A percentile compares a stretch with the other conserved stretches of the same genome.
phyloP scores from a whole-genome alignment of 2,329 filamentous ascomycete genomes.

The Lachnellula subtilissima region DNA sequence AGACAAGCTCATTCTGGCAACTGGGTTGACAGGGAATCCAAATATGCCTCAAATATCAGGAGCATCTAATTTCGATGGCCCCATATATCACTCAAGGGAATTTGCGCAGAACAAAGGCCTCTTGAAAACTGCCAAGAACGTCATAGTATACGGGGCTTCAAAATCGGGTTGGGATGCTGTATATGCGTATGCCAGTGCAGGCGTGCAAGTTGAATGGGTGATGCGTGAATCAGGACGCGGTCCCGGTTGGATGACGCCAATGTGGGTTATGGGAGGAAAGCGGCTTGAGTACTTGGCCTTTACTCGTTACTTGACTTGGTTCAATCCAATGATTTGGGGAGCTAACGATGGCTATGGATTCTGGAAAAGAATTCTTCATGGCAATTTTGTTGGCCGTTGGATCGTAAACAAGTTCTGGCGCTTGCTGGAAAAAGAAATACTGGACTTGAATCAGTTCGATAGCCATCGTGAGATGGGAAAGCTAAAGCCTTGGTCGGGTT shows the following conservation, averaged over 20 bases:
- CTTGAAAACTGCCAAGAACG: slow-evolving; percentile 36
- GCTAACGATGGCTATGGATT: slow-evolving; percentile 54
- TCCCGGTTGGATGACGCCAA: slow-evolving; percentile 53
- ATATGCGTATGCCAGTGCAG: slow-evolving; percentile 52
- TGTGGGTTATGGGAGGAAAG: slow-evolving; percentile 63
- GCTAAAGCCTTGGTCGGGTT: slow-evolving; percentile 47
- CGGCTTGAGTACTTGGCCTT: slow-evolving; percentile 64
- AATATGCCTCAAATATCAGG: slow-evolving; percentile 44
- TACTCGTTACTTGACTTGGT: slow-evolving; percentile 65
- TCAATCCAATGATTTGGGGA: slow-evolving; percentile 71
- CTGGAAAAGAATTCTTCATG: slow-evolving; percentile 52
- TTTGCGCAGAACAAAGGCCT: slow-evolving; percentile 39
- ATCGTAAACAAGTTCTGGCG: slow-evolving; percentile 55
- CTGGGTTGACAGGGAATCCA: slow-evolving; percentile 48
- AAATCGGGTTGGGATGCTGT: slow-evolving; percentile 63
- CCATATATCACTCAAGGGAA: slow-evolving; percentile 47
- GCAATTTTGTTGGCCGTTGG: slow-evolving; percentile 50
- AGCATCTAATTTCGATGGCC: slow-evolving; percentile 40
- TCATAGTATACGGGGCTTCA: slow-evolving; percentile 54
- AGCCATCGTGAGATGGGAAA: slow-evolving; percentile 47
- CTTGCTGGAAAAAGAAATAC: slow-evolving; percentile 35
- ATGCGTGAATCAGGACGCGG: slow-evolving; percentile 42
- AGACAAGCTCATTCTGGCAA: slow-evolving; percentile 48
- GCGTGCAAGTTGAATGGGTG: slow-evolving; percentile 23
- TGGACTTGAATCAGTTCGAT: neutral